phyloP scores from a whole-genome alignment of 805 yeast species.

The Cyberlindnera sargentensis region DNA sequence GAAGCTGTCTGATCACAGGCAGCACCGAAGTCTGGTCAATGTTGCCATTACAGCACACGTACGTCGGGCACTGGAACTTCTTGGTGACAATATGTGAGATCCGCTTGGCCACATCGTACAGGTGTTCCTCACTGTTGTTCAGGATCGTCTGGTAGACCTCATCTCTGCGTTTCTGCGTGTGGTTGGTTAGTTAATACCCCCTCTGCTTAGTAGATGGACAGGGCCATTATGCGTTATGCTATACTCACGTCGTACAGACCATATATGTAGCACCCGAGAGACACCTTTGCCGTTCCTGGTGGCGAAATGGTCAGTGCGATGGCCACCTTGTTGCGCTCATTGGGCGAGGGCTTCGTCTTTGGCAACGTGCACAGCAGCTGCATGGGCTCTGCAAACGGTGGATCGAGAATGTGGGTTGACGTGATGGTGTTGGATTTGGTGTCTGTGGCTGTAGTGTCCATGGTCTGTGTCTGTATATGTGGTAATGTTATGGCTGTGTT shows the following conservation, averaged over 20 bases:
- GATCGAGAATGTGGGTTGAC: conserved; percentile 5
- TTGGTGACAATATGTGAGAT: conserved; percentile 34
- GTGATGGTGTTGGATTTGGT: background rate
- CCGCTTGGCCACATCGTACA: conserved; percentile 37
- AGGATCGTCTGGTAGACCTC: conserved; percentile 37
- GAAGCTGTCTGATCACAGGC: conserved; percentile 22
- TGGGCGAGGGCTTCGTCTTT: background rate
- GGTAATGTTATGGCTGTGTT: no score
- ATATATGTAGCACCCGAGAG: conserved; percentile 11
- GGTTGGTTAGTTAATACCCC: background rate
- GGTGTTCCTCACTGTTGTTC: conserved; percentile 32
- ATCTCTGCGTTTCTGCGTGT: conserved; percentile 5
- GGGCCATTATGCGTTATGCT: no score
- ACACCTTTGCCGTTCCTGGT: background rate
- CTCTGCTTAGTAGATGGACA: no score
- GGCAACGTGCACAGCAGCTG: conserved; percentile 13
- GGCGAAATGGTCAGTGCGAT: conserved; percentile 7
- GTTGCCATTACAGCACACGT: conserved; percentile 36
- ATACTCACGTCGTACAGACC: conserved; percentile 1
- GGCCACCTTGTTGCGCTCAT: conserved; percentile 8
- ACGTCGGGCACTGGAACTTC: conserved; percentile 36
- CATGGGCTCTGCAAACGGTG: conserved; percentile 11
- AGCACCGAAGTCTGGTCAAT: conserved; percentile 29
- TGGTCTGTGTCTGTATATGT: no score
- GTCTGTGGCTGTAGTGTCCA: no score